Conservation (phyloP, 2,329 filamentous ascomycete genomes). For the Metarhizium brunneum region DNA sequence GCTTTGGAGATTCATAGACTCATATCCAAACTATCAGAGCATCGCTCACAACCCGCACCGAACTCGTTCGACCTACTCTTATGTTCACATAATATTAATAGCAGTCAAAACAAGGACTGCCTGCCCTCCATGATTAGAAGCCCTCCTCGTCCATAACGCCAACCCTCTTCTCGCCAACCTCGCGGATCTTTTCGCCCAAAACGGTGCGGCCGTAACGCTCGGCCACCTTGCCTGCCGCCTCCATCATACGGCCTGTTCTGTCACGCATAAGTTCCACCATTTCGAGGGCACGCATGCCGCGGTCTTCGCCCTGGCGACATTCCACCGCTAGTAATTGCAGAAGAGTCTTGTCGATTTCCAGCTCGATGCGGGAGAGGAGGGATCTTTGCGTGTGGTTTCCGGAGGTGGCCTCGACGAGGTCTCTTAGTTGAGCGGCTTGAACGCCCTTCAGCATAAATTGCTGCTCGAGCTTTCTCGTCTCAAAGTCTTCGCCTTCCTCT, state of each 20-base stretch:
- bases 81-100: neutral
- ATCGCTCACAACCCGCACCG: neutral
- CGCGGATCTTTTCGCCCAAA: constrained; percentile 82
- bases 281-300: constrained; percentile 90
- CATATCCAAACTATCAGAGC: too few species aligned
- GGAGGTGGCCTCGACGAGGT: constrained; percentile 61
- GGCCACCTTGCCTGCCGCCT: constrained; percentile 84
- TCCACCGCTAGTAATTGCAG: constrained; percentile 83
- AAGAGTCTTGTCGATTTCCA: constrained; percentile 83
- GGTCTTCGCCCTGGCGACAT: constrained; percentile 85
- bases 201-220: constrained; percentile 72
- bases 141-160: constrained; percentile 49
- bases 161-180: constrained; percentile 64
- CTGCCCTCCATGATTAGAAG: constrained; percentile 5
- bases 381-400: constrained; percentile 49
- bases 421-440: constrained; percentile 63
- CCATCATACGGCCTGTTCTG: constrained; percentile 77
- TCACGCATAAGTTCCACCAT: constrained; percentile 81
- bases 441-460: constrained; percentile 67
- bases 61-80: neutral
- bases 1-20: too few species aligned
- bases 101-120: neutral
- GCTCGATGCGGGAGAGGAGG: constrained; percentile 60
- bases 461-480: constrained; percentile 65
- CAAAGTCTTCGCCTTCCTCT: constrained; percentile 25